Evolutionary conservation across 139 green algal genomes (phyloP).

Genomic region (Coelastrella sp.): DNA sequence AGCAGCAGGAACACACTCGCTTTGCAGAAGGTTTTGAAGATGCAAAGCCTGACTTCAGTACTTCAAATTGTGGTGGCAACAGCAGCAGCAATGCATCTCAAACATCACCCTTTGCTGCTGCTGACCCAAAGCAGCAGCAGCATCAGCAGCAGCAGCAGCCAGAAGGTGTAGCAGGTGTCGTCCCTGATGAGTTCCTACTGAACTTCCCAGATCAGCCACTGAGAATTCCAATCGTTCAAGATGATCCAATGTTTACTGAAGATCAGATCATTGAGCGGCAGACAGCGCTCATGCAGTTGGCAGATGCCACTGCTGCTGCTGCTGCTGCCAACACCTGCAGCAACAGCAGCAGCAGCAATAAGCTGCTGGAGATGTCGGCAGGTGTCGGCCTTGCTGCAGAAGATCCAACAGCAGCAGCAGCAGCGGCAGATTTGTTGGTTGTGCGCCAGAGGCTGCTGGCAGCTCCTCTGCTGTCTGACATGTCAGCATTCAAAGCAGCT

Average conservation of each 20-base stretch:
- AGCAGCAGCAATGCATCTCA: background rate
- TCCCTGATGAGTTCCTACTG: conserved; percentile 46
- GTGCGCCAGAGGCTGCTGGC: conserved; percentile 56
- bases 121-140: conserved; percentile 18
- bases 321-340: conserved; percentile 25
- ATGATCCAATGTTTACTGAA: conserved; percentile 60
- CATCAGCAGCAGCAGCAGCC: conserved; percentile 26
- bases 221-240: conserved; percentile 54
- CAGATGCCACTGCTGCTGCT: conserved; percentile 6
- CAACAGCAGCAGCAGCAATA: conserved; percentile 35
- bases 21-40: background rate
- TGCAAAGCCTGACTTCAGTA: background rate
- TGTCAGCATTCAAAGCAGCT: conserved; percentile 95
- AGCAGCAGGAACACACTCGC: background rate
- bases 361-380: background rate
- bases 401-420: conserved; percentile 11
- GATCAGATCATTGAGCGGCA: conserved; percentile 68
- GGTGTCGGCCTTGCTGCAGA: background rate
- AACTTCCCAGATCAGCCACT: conserved; percentile 51
- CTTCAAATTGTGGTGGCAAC: background rate
- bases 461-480: conserved; percentile 78
- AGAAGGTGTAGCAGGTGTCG: background rate
- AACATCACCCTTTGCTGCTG: background rate
- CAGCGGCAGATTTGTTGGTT: conserved; percentile 8
- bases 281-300: conserved; percentile 46